Evolutionary conservation across 2,329 filamentous ascomycete species (phyloP), one percentile per base, ranked within the genome.

Genomic region (Daldinia sp.): DNA sequence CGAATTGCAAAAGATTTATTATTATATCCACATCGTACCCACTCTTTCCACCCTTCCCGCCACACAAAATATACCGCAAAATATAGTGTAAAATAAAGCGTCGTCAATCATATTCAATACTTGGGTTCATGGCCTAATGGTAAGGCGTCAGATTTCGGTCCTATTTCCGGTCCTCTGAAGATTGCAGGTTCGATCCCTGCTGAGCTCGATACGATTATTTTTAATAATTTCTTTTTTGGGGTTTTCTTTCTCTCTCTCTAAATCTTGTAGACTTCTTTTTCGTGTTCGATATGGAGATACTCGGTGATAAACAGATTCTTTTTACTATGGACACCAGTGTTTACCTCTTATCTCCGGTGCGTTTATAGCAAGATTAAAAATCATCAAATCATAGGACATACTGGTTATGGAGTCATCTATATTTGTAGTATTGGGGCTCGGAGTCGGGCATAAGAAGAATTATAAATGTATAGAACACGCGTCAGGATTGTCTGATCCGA

Each of bases 81-180:
- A 45, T 45, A 45, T 45, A 45, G 21, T 45, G 39, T 23, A n/a
- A 7, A 13, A 45, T 1, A 15, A 45, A 45, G n/a, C n/a, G n/a
- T n/a, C n/a, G n/a, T n/a, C 21, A n/a, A 11, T 0, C 1, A 13
- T n/a, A 30, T 48, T 19, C 3, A 5, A 10, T 9, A 29, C 27
- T 32, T 3, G 58, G 58, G 58, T 47, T 61, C 51, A 55, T 61
- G 58, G 58, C 51, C 51, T 61, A 61, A 61, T 61, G 58, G 51
- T 61, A 61, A 61, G 58, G 58, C 58, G 58, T 61, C 29, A 61
- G 51, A 61, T 61, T 61, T 61, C 58, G 58, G 58, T 55, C 37
- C 25, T 29, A 35, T 21, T 25, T 29, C 29, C 35, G 27, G 17
- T 35, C 8, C 51, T 61, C 51, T 61, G 29, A 61, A 61, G 35